Conservation (phyloP, 1,139 yeast genomes). For the Suhomyces maxii region DNA sequence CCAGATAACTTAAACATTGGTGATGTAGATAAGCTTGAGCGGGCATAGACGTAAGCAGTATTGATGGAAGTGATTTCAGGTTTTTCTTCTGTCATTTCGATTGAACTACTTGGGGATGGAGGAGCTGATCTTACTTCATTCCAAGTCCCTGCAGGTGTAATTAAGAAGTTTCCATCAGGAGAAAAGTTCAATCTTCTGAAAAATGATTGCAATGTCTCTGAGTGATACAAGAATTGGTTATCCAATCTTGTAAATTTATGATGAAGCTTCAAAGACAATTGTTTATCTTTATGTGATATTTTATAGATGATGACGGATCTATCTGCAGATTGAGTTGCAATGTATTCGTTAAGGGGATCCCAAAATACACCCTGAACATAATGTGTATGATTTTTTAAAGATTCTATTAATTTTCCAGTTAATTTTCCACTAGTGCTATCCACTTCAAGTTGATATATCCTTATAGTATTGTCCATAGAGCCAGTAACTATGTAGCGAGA, state of each 20-base stretch:
- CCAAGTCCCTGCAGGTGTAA: conserved; percentile 74
- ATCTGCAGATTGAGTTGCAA: conserved; percentile 91
- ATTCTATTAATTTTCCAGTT: conserved; percentile 60
- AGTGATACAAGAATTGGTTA: conserved; percentile 59
- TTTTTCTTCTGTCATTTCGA: conserved; percentile 2
- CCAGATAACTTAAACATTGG: conserved; percentile 82
- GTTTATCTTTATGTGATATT: not conserved
- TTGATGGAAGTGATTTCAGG: conserved; percentile 27
- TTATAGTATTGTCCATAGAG: conserved; percentile 82
- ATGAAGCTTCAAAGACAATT: conserved; percentile 15
- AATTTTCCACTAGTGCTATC: conserved; percentile 11
- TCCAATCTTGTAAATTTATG: conserved; percentile 27
- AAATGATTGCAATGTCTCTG: conserved; percentile 86
- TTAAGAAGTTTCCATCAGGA: conserved; percentile 80
- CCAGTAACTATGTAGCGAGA: conserved; percentile 77
- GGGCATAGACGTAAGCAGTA: conserved; percentile 74
- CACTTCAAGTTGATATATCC: conserved; percentile 56
- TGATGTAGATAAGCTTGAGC: conserved; percentile 64
- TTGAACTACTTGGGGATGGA: conserved; percentile 4
- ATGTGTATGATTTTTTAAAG: conserved; percentile 74
- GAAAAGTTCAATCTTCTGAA: conserved; percentile 83
- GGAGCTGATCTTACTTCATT: not conserved
- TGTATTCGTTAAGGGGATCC: conserved; percentile 80
- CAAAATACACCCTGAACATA: conserved; percentile 95
- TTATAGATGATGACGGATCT: conserved; percentile 68